Conservation (phyloP, 805 yeast genomes). For the Jamesozyma piceae region DNA sequence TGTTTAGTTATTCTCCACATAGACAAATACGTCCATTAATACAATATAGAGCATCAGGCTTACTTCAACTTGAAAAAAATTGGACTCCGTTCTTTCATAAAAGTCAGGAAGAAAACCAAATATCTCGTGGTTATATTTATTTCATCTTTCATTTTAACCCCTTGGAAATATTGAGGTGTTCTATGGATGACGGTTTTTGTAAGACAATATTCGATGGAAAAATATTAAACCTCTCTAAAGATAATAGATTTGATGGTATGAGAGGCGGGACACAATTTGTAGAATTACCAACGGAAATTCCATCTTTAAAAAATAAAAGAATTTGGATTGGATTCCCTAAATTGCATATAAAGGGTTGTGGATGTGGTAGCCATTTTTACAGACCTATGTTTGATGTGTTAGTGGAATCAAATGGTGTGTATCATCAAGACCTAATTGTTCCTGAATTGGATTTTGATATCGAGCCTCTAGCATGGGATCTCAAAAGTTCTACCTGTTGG, state of each 20-base stretch:
- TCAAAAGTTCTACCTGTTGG: constrained; percentile 9
- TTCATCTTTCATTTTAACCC: constrained; percentile 16
- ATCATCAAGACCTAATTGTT: constrained; percentile 13
- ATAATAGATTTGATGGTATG: constrained; percentile 8
- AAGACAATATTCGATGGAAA: constrained; percentile 10
- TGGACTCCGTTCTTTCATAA: constrained; percentile 11
- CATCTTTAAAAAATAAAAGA: constrained; percentile 11
- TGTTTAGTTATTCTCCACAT: constrained; percentile 6
- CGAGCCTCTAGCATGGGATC: constrained; percentile 12
- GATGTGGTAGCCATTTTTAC: constrained; percentile 13
- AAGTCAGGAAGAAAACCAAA: neutral
- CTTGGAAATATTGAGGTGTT: constrained; percentile 15
- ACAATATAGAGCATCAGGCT: neutral
- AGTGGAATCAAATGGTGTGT: constrained; percentile 13
- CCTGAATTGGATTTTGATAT: constrained; percentile 12
- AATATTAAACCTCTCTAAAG: constrained; percentile 6
- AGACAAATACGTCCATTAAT: constrained; percentile 2
- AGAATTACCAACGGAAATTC: constrained; percentile 11
- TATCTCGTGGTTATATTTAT: constrained; percentile 14
- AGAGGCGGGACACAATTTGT: constrained; percentile 2
- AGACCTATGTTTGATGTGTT: constrained; percentile 15
- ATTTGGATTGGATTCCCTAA: constrained; percentile 20
- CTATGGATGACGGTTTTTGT: constrained; percentile 15
- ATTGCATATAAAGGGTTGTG: constrained; percentile 12
- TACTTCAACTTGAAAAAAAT: constrained; percentile 5